Evolutionary conservation across 306 rosid species (phyloP), one percentile per base, ranked within the genome.

Genomic region (Sicyos baderoa): DNA sequence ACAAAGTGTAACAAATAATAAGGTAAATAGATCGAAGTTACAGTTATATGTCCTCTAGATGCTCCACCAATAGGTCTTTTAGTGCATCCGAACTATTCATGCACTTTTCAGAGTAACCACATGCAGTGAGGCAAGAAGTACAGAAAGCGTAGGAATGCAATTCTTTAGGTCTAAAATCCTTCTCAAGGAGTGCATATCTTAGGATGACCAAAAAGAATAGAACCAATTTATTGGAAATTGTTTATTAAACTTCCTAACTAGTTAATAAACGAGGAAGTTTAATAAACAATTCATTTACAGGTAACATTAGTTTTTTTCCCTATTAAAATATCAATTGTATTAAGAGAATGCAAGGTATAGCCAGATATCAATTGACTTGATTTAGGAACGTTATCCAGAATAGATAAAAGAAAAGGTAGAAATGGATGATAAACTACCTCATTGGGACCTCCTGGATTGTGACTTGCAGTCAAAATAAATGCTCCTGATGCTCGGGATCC

Each of bases 381-480:
- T 64, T 64, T 64, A 23, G 55, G 29, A 66, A 66, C 21, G 2
- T 66, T n/a, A 45, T 23, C 49, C 71, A 21, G 54, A 4, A 64
- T 7, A 6, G 53, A 21, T 52, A 7, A 14, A 63, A 27, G 54
- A 25, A 42, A 42, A 65, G 6, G 52, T 48, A 6, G 35, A 64
- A 18, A 44, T 4, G 48, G 22, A 44, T 22, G 21, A 23, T 48
- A 66, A 35, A 64, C 51, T 57, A 80, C 99, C 97, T 94, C 99
- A 77, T 84, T 8, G 49, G 99, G 99, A 63, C 99, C 99, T 13
- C 99, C 99, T 18, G 99, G 99, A 80, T 94, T 94, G 87, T 94
- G 99, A 83, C 99, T 94, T 40, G 99, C 99, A 8, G 99, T 90
- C 91, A 94, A 83, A 77, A 94, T 90, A 81, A 94, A 94, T 65